Conservation (phyloP, 1,284 basidiomycete species). For the Cystobasidium pallidum region DNA sequence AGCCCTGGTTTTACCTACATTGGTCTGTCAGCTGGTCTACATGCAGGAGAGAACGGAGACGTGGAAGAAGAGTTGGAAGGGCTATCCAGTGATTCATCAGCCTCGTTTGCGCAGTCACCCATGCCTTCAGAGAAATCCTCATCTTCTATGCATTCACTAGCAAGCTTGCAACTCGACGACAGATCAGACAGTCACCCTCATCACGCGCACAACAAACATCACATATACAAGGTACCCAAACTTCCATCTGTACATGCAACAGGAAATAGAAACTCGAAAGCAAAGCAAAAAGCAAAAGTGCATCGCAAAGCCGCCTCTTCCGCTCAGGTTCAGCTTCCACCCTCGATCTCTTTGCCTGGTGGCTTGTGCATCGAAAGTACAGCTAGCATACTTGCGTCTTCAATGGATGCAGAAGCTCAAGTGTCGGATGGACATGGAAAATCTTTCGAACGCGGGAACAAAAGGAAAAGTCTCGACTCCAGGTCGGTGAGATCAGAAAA, state of each 20-base stretch:
- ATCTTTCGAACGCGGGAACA: not conserved
- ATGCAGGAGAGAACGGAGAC: not conserved
- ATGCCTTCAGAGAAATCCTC: not conserved
- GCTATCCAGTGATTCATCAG: constrained; percentile 12
- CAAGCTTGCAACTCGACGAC: not conserved
- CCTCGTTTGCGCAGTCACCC: constrained; percentile 13
- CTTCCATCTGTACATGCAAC: not conserved
- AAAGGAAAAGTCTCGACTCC: constrained; percentile 6
- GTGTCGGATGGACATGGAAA: not conserved
- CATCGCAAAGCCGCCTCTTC: constrained; percentile 17
- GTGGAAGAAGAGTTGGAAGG: constrained; percentile 7
- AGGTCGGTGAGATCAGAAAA: constrained; percentile 9
- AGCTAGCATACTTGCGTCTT: constrained; percentile 31
- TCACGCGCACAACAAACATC: not conserved
- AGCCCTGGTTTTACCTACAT: not conserved
- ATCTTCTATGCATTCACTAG: not conserved
- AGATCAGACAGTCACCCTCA: not conserved
- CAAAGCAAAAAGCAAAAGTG: not conserved
- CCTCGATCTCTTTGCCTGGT: constrained; percentile 14
- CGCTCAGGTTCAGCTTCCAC: constrained; percentile 21
- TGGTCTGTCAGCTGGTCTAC: not conserved
- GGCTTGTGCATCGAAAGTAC: constrained; percentile 30
- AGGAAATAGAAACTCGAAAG: not conserved
- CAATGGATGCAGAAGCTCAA: not conserved
- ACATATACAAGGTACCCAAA: constrained; percentile 19